phyloP scores from a whole-genome alignment of 2,329 filamentous ascomycete genomes.

The Colletotrichum shisoi region DNA sequence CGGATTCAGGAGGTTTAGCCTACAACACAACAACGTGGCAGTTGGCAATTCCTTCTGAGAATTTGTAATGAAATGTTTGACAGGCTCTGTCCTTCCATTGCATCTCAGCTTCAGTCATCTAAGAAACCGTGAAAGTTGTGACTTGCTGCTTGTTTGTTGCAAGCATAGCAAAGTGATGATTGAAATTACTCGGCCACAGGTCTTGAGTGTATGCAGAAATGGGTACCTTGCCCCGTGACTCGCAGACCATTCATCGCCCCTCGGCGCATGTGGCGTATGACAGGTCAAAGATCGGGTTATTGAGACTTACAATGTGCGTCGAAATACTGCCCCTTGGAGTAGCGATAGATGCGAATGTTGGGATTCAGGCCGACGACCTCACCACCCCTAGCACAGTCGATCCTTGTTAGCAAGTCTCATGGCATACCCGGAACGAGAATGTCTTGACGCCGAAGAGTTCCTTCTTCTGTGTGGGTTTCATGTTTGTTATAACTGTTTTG shows the following conservation, averaged over 20 bases:
- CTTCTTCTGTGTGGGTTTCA: slow-evolving; percentile 25
- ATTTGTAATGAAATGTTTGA: not conserved
- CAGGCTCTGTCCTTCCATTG: not conserved
- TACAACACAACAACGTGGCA: not conserved
- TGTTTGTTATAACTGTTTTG: slow-evolving; percentile 18
- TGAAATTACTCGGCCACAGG: slow-evolving; percentile 3
- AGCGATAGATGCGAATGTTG: slow-evolving; percentile 89
- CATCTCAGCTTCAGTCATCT: not conserved
- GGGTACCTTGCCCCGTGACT: slow-evolving; percentile 10
- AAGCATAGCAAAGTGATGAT: not conserved
- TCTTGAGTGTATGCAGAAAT: not conserved
- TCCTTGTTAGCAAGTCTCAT: slow-evolving; percentile 24
- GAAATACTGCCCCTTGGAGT: slow-evolving; percentile 86
- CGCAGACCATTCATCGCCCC: slow-evolving; percentile 9
- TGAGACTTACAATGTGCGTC: slow-evolving; percentile 80
- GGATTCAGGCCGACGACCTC: slow-evolving; percentile 84
- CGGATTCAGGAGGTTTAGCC: slow-evolving; percentile 5
- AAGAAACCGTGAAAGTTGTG: slow-evolving; percentile 13
- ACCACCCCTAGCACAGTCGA: slow-evolving; percentile 71
- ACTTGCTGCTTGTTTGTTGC: slow-evolving; percentile 14
- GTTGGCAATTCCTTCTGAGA: slow-evolving; percentile 6
- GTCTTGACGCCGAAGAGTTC: slow-evolving; percentile 10
- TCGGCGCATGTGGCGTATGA: slow-evolving; percentile 30
- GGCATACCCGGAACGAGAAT: not conserved
- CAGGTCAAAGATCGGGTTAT: slow-evolving; percentile 25